A percentile compares a stretch with the other conserved stretches of the same genome.
phyloP scores from a whole-genome alignment of 2,329 filamentous ascomycete species.

The Colletotrichum abscissum region DNA sequence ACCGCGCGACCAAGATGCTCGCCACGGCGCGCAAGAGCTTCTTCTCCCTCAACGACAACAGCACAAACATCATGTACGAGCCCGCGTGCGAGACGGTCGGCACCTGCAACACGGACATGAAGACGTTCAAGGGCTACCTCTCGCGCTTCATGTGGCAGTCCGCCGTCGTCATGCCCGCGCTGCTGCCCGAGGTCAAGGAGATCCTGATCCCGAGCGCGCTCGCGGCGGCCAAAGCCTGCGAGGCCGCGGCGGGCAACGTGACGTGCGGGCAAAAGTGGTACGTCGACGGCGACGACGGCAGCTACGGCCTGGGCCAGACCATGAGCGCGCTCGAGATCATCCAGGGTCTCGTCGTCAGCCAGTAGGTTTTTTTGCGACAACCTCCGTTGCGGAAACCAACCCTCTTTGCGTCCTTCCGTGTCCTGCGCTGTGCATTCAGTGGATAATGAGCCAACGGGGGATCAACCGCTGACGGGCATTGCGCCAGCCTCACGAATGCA shows the following conservation, averaged over 20 bases:
- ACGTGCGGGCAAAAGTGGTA: constrained; percentile 75
- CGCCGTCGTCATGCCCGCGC: constrained; percentile 66
- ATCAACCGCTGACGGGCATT: background rate
- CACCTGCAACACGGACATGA: constrained; percentile 72
- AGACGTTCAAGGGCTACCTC: constrained; percentile 76
- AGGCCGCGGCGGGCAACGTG: constrained; percentile 62
- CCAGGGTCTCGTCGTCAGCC: constrained; percentile 62
- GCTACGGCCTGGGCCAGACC: constrained; percentile 69
- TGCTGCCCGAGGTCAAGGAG: constrained; percentile 57
- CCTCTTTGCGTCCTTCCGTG: background rate
- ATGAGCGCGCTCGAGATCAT: constrained; percentile 74
- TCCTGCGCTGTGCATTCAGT: background rate
- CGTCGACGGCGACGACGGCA: constrained; percentile 64
- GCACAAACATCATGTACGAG: constrained; percentile 73
- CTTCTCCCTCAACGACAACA: constrained; percentile 63
- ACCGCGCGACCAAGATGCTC: constrained; percentile 64
- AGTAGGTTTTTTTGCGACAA: constrained; percentile 50
- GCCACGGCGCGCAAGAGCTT: constrained; percentile 59
- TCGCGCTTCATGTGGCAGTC: constrained; percentile 73
- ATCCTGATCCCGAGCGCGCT: constrained; percentile 63
- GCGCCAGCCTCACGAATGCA: background rate
- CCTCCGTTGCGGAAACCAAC: background rate
- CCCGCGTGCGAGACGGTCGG: constrained; percentile 70
- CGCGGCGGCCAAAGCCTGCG: constrained; percentile 68
- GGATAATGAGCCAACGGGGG: no score